A percentile compares a stretch with the other conserved stretches of the same genome.
Conservation (phyloP, 805 yeast genomes). For the Lipomyces starkeyi region DNA sequence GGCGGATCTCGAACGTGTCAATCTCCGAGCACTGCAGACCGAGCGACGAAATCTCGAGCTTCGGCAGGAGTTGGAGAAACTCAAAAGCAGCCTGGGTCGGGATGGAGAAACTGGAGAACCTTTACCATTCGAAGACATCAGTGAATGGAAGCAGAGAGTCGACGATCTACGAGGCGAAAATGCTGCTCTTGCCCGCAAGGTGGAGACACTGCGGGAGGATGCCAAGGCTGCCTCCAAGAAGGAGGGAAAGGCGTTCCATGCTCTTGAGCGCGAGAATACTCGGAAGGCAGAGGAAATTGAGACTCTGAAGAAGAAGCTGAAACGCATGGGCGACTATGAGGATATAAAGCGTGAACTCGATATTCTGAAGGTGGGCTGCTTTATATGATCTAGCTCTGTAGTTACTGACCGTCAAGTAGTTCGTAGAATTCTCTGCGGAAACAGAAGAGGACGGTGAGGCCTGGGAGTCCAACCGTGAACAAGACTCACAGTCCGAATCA, state of each 20-base stretch:
- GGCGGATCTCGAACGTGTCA: constrained; percentile 75
- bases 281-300: constrained; percentile 59
- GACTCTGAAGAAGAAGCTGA: constrained; percentile 56
- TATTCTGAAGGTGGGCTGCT: constrained; percentile 74
- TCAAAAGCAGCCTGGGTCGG: constrained; percentile 37
- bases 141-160: constrained; percentile 52
- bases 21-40: constrained; percentile 68
- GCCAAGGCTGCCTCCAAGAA: constrained; percentile 21
- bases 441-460: constrained; percentile 45
- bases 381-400: constrained; percentile 56
- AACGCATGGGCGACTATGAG: constrained; percentile 70
- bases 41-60: constrained; percentile 80
- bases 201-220: constrained; percentile 29
- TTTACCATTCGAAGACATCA: constrained; percentile 40
- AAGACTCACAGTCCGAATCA: constrained; percentile 33
- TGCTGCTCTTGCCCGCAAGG: constrained; percentile 29
- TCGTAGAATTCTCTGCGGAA: constrained; percentile 41
- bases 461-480: constrained; percentile 34
- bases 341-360: constrained; percentile 78
- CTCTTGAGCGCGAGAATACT: constrained; percentile 31
- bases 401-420: constrained; percentile 46
- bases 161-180: constrained; percentile 55
- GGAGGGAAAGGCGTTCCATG: constrained; percentile 8
- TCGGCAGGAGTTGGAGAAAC: constrained; percentile 65
- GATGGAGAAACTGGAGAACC: constrained; percentile 41